Conservation (phyloP, 2,329 filamentous ascomycete genomes). For the Apiospora arundinis region DNA sequence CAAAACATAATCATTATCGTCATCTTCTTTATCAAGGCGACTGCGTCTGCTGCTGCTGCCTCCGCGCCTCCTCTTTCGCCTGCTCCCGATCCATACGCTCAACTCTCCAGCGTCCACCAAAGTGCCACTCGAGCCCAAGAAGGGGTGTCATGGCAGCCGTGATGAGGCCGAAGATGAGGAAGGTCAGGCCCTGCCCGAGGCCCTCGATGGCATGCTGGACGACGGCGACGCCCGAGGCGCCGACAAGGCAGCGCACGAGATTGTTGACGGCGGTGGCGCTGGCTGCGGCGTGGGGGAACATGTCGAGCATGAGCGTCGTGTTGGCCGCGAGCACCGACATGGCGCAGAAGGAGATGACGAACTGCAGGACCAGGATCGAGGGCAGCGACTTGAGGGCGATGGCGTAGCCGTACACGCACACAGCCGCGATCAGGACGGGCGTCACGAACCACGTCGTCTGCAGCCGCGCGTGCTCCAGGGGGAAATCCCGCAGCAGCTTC, state of each 20-base stretch:
- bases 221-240: constrained; percentile 35
- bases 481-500: constrained; percentile 45
- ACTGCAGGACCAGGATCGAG: constrained; percentile 37
- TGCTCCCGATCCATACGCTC: not conserved
- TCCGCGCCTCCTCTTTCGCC: not conserved
- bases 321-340: constrained; percentile 46
- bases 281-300: constrained; percentile 39
- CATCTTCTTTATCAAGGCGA: not conserved
- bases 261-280: constrained; percentile 44
- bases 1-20: not conserved
- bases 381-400: constrained; percentile 31
- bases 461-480: constrained; percentile 49
- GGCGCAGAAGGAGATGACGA: constrained; percentile 44
- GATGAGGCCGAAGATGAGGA: not conserved
- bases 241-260: constrained; percentile 40
- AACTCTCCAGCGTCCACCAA: not conserved
- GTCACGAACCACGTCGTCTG: constrained; percentile 47
- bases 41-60: not conserved
- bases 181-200: not conserved
- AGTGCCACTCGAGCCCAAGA: not conserved
- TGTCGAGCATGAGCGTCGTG: constrained; percentile 41
- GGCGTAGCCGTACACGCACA: constrained; percentile 44
- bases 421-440: constrained; percentile 42
- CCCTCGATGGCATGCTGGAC: constrained; percentile 1
- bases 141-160: not conserved